Base-by-base conservation (phyloP, 202 grass and related monocot species). In the Bolboschoenoplectus hybrid region DNA sequence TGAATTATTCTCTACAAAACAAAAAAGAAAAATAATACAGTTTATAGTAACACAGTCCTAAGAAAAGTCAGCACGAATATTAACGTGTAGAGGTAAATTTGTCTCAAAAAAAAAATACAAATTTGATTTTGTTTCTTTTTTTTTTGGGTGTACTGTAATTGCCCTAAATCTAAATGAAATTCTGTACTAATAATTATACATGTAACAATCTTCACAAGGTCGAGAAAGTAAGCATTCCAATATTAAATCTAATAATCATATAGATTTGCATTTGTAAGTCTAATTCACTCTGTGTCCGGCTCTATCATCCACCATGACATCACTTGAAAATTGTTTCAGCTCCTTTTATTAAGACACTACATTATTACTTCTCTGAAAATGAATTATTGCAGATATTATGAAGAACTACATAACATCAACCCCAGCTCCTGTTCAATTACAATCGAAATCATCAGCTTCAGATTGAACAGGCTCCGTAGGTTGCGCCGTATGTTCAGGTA, bases 401-500 rank as follows among this genome's bases (percentile, higher is more conserved):
- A 41, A 58, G 7, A 41, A 41, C 36, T 43, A 80, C 34, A 41
- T 11, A 38, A 55, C 0, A 55, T 76, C 5, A 38, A 55, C 10
- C 7, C 9, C 17, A 17, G 2, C 26, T 77, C 9, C 47, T 53
- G 2, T 53, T 50, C 12, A 17, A 82, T 63, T 10, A 44, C 20
- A 20, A 45, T 62, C 2, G 68, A 68, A 68, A 39, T 5, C 43
- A 14, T 26, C 81, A 63, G 65, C 17, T 51, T 83, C 47, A 52
- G n/a, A 19, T 71, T 26, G 66, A 73, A 40, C 35, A 41, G 49
- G 65, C 10, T 20, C 6, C 9, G 12, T 19, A 7, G 56, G 58
- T 67, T 2, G 14, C 52, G 2, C 44, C 11, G 62, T 40, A 9
- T 14, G 5, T 46, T 94, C 88, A 95, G 26, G 53, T 73, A 80